These are phyloP conservation scores for Apophysomyces ossiformis DNA, from an alignment of 371 early-diverging fungal species.

Conservation along the genomic window DNA sequence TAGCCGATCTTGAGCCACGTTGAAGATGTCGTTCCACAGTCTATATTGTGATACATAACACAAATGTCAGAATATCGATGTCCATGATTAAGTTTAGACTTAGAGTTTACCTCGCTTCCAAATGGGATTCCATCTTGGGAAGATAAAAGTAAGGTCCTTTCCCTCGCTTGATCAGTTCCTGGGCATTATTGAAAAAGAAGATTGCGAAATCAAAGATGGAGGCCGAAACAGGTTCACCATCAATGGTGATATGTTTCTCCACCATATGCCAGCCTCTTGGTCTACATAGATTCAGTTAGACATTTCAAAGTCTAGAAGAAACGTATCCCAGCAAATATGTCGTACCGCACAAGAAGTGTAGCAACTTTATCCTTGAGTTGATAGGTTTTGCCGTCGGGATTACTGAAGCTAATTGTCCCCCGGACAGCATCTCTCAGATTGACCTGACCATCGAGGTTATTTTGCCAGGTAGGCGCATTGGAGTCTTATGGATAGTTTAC, in stretches of 20 bases:
- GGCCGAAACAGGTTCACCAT: slow-evolving; percentile 90
- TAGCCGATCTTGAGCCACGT: slow-evolving; percentile 89
- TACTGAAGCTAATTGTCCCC: slow-evolving; percentile 81
- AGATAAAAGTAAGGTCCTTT: slow-evolving; percentile 96
- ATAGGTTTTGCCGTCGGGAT: slow-evolving; percentile 92
- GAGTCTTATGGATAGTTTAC: slow-evolving; percentile 69
- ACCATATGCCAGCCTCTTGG: slow-evolving; percentile 98
- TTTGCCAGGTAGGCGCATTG: slow-evolving; percentile 91
- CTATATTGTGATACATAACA: slow-evolving; percentile 27
- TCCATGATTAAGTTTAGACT: neutral
- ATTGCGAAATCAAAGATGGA: slow-evolving; percentile 95
- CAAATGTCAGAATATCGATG: slow-evolving; percentile 10
- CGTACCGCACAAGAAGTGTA: slow-evolving; percentile 83
- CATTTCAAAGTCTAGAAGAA: neutral
- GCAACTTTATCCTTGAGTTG: slow-evolving; percentile 80
- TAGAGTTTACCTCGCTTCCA: slow-evolving; percentile 80
- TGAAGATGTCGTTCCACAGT: slow-evolving; percentile 97
- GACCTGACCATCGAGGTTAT: slow-evolving; percentile 83
- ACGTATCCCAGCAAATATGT: neutral
- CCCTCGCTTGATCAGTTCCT: slow-evolving; percentile 76
- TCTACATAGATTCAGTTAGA: slow-evolving; percentile 35
- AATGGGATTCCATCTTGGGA: slow-evolving; percentile 95
- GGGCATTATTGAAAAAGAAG: slow-evolving; percentile 96
- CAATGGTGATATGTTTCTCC: slow-evolving; percentile 90
- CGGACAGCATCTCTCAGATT: slow-evolving; percentile 91